Conservation (phyloP, 1,284 basidiomycete genomes). For the Hymenochaete sp. region DNA sequence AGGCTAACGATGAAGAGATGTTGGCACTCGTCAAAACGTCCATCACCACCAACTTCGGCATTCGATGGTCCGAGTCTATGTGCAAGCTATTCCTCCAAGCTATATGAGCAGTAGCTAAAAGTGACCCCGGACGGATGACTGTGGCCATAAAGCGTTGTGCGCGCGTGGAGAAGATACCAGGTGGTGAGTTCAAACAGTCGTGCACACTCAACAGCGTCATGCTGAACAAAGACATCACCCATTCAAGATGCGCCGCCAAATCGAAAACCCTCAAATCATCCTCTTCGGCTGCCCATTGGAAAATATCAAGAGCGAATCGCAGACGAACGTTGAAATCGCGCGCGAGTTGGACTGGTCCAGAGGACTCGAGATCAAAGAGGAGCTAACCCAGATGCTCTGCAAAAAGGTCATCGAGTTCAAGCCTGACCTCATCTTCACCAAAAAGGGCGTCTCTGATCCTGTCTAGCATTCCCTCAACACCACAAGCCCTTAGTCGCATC, state of each 20-base stretch:
- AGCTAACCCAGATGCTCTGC: conserved; percentile 89
- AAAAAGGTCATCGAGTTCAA: conserved; percentile 87
- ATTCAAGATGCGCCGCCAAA: conserved; percentile 91
- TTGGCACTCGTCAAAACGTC: conserved; percentile 95
- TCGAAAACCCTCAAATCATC: conserved; percentile 84
- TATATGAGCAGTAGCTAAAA: conserved; percentile 73
- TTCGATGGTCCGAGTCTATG: conserved; percentile 96
- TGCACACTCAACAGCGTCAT: conserved; percentile 86
- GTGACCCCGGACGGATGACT: conserved; percentile 64
- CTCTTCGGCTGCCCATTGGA: conserved; percentile 94
- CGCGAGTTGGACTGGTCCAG: conserved; percentile 91
- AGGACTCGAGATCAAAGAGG: conserved; percentile 93
- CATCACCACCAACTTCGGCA: conserved; percentile 98
- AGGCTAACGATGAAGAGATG: conserved; percentile 88
- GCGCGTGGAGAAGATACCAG: conserved; percentile 93
- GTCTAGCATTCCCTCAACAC: conserved; percentile 92
- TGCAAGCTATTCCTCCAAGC: conserved; percentile 89
- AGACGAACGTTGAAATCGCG: conserved; percentile 97
- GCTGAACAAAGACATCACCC: conserved; percentile 98
- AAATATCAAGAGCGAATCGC: conserved; percentile 98
- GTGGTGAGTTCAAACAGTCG: conserved; percentile 94
- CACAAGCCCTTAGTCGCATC: too few species aligned
- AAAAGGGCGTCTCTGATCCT: conserved; percentile 95
- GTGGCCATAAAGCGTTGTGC: conserved; percentile 98
- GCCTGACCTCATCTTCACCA: conserved; percentile 92